phyloP scores from a whole-genome alignment of 805 yeast genomes.

The Komagataella mondaviorum region DNA sequence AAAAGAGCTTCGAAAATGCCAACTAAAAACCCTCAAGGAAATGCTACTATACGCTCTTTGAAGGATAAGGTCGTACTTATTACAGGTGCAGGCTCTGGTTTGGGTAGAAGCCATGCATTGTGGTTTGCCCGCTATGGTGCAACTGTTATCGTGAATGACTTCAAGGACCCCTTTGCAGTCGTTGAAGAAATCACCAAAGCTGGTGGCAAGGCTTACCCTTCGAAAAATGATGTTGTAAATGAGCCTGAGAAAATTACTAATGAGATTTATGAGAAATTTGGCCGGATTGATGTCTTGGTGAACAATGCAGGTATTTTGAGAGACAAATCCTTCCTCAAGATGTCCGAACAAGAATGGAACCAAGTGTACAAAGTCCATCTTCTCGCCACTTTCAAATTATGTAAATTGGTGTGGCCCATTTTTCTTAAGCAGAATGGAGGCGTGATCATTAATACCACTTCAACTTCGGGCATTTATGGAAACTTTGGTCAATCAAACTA shows the following conservation, averaged over 20 bases:
- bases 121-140: slow-evolving; percentile 87
- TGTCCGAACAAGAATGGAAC: slow-evolving; percentile 78
- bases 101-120: slow-evolving; percentile 83
- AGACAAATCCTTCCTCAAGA: slow-evolving; percentile 76
- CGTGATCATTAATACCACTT: slow-evolving; percentile 75
- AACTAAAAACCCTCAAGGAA: slow-evolving; percentile 40
- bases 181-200: slow-evolving; percentile 60
- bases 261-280: slow-evolving; percentile 64
- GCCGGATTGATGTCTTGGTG: slow-evolving; percentile 72
- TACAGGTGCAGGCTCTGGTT: slow-evolving; percentile 93
- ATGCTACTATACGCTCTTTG: slow-evolving; percentile 37
- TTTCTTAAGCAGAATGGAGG: slow-evolving; percentile 72
- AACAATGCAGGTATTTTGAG: slow-evolving; percentile 94
- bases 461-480: slow-evolving; percentile 96
- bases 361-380: slow-evolving; percentile 73
- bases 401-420: slow-evolving; percentile 88
- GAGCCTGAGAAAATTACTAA: slow-evolving; percentile 66
- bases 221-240: slow-evolving; percentile 66
- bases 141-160: slow-evolving; percentile 87
- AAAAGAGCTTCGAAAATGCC: slow-evolving; percentile 38
- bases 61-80: slow-evolving; percentile 78
- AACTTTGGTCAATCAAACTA: slow-evolving; percentile 96
- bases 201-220: slow-evolving; percentile 70
- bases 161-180: slow-evolving; percentile 57
- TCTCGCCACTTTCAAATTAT: slow-evolving; percentile 65